These are phyloP conservation scores for Neonectria sp. DNA, from an alignment of 2,329 filamentous ascomycete species.

Conservation along the genomic window DNA sequence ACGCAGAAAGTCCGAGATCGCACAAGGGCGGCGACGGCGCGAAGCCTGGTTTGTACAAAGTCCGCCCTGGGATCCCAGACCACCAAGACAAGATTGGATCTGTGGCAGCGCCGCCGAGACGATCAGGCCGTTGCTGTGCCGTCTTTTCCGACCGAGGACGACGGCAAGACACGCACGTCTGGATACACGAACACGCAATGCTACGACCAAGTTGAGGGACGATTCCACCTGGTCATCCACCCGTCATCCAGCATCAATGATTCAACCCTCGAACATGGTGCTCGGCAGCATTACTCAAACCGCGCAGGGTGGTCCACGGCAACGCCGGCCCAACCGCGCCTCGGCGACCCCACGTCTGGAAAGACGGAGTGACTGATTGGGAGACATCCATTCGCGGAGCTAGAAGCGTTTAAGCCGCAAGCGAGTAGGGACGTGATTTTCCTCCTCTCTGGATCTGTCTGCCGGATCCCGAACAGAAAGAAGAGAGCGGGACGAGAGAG, in stretches of 20 bases:
- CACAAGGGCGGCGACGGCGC: constrained; percentile 14
- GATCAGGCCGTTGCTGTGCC: constrained; percentile 45
- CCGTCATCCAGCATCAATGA: too few relatives aligned
- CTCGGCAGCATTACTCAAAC: constrained; percentile 1
- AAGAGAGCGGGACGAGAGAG: not conserved
- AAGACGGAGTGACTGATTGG: constrained; percentile 17
- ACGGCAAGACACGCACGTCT: not conserved
- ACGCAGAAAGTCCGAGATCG: not conserved
- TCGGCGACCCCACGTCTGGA: not conserved
- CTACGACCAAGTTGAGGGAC: not conserved
- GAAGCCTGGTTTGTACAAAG: not conserved
- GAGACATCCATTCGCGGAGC: constrained; percentile 15
- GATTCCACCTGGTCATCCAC: too few relatives aligned
- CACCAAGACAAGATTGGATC: constrained; percentile 32
- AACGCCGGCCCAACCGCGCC: constrained; percentile 7
- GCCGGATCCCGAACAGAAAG: not conserved
- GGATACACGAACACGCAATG: constrained; percentile 10
- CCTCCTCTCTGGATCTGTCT: not conserved
- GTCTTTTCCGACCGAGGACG: constrained; percentile 44
- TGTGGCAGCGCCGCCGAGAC: constrained; percentile 42
- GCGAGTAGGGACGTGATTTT: not conserved
- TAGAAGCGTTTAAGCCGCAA: not conserved
- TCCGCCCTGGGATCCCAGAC: not conserved
- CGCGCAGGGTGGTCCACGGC: constrained; percentile 9
- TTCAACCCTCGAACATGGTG: not conserved